Base-by-base conservation (phyloP, 2,329 filamentous ascomycete species). In the Neophaeococcomyces aloes region DNA sequence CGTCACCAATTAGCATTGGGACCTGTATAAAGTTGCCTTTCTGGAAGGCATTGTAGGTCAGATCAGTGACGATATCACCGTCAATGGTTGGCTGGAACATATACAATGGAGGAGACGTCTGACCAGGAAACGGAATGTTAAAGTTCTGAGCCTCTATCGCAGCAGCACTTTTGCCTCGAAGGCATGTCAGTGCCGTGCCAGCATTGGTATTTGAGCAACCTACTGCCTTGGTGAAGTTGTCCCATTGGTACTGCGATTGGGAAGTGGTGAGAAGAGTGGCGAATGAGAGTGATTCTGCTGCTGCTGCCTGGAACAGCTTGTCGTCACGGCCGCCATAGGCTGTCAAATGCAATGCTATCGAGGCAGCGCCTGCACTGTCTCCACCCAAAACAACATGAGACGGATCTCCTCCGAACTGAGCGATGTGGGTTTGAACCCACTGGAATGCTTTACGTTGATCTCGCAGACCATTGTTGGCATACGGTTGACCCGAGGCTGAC, bases 381-480 rank as follows among this genome's bases (percentile, higher is more conserved):
- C 83, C 83, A 13, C 76, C 79, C 0, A 86, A 63, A 0, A 80
- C 76, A 7, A 86, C 79, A 51, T 83, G 80, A 0, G 67, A 56
- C 1, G 81, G 78, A 51, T 86, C 66, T 18, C 82, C 83, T 3
- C 82, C 83, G 52, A 88, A 87, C 58, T 75, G 58, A 3, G 58
- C 47, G 15, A 86, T 83, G 59, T 86, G 65, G 23, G 73, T 65
- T 49, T 83, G 72, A 1, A 85, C 74, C 83, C 83, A 87, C 48
- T 81, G 59, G 11, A 87, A 59, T 0, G 76, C 78, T 55, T 81
- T 79, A 41, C 78, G 66, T 59, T 86, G 81, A 57, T 87, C 83
- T 27, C 74, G 72, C 1, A 87, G 65, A 1, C 83, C 83, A 52
- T 78, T 79, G 59, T 87, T 87, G 29, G 79, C 57, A 25, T 19